Evolutionary conservation across 805 yeast species (phyloP).

Genomic region (Grigorovia jiainica): DNA sequence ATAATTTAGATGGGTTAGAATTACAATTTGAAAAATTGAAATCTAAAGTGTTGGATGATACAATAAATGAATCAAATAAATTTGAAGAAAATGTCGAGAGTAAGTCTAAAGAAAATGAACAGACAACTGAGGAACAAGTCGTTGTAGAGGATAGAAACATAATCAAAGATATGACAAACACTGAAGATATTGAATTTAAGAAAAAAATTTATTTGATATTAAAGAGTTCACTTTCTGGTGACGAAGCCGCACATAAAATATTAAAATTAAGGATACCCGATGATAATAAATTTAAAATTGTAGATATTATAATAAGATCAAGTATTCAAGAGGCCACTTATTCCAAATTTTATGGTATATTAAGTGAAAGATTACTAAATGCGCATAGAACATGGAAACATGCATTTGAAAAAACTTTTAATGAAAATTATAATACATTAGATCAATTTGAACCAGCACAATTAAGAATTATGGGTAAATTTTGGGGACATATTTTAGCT

Average conservation of each 20-base stretch:
- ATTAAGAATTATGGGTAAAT: conserved; percentile 67
- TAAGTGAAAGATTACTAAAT: conserved; percentile 55
- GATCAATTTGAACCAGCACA: conserved; percentile 66
- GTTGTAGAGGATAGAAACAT: conserved; percentile 18
- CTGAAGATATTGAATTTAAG: conserved; percentile 53
- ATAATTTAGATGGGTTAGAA: conserved; percentile 26
- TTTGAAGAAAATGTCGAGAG: conserved; percentile 11
- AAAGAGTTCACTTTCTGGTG: conserved; percentile 84
- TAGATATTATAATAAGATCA: conserved; percentile 67
- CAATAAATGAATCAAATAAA: conserved; percentile 11
- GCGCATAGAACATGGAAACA: conserved; percentile 47
- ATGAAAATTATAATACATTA: conserved; percentile 43
- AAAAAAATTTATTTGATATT: conserved; percentile 72
- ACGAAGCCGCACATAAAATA: conserved; percentile 87
- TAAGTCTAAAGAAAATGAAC: conserved; percentile 7
- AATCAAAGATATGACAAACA: conserved; percentile 56
- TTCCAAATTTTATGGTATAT: conserved; percentile 73
- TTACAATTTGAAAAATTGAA: conserved; percentile 43
- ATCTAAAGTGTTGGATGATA: conserved; percentile 25
- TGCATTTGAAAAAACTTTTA: conserved; percentile 45
- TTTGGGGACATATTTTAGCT: conserved; percentile 80
- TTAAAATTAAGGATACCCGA: conserved; percentile 38
- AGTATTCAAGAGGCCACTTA: conserved; percentile 82
- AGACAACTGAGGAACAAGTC: not conserved
- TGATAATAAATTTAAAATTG: conserved; percentile 42